Conservation (phyloP, 2,329 filamentous ascomycete species). For the Nemania sp. region DNA sequence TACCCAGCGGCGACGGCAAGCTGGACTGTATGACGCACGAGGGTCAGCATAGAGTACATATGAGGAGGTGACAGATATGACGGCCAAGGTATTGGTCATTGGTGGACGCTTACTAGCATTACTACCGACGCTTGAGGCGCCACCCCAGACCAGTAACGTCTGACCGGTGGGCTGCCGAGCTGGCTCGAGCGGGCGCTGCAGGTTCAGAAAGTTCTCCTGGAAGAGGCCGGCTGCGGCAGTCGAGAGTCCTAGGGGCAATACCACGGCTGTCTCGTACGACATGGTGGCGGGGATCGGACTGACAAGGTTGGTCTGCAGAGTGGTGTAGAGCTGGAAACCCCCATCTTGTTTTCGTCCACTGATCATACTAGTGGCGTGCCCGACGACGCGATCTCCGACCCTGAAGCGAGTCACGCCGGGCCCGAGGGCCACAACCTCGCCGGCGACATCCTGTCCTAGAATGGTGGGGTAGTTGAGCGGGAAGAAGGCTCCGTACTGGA, state of each 20-base stretch:
- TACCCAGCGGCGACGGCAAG: slow-evolving; percentile 18
- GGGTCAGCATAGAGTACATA: neutral
- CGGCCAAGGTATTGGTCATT: neutral
- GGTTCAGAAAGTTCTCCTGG: slow-evolving; percentile 2
- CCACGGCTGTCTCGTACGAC: slow-evolving; percentile 8
- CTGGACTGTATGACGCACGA: slow-evolving; percentile 9
- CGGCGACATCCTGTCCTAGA: slow-evolving; percentile 42
- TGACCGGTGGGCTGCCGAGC: slow-evolving; percentile 19
- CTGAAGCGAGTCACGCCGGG: slow-evolving; percentile 34
- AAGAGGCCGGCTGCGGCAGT: slow-evolving; percentile 8
- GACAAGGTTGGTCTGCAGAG: slow-evolving; percentile 7
- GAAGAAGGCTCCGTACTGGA: slow-evolving; percentile 29
- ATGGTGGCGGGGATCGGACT: slow-evolving; percentile 7
- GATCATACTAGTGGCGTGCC: slow-evolving; percentile 26
- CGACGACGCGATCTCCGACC: slow-evolving; percentile 34
- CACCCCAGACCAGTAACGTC: slow-evolving; percentile 39
- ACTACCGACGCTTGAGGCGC: slow-evolving; percentile 11
- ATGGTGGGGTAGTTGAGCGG: slow-evolving; percentile 42
- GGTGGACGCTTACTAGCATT: slow-evolving; percentile 15
- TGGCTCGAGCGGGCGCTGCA: slow-evolving; percentile 19
- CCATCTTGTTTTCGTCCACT: slow-evolving; percentile 22
- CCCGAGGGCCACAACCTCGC: slow-evolving; percentile 41
- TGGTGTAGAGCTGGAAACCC: slow-evolving; percentile 15
- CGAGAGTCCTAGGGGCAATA: slow-evolving; percentile 9
- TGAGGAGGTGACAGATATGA: neutral